Conservation (phyloP, 2,329 filamentous ascomycete species). For the Aquanectria penicillioides region DNA sequence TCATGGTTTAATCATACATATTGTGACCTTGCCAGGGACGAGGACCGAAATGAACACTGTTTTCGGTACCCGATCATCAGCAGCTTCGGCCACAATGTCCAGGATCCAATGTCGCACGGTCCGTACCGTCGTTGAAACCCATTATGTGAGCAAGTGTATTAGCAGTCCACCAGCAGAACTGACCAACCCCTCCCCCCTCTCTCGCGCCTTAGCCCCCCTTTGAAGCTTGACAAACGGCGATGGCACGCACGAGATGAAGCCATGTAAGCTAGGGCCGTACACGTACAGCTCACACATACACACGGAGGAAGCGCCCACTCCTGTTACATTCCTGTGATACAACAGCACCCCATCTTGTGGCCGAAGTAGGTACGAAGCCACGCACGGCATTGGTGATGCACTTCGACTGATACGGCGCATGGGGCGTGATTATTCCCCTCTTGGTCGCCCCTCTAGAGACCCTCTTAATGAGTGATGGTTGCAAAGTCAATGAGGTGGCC, state of each 20-base stretch:
- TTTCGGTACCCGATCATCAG: background rate
- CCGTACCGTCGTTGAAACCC: conserved; percentile 30
- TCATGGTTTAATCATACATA: background rate
- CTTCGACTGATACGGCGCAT: conserved; percentile 8
- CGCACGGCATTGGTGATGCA: conserved; percentile 7
- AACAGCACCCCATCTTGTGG: conserved; percentile 6
- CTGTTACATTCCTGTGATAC: conserved; percentile 17
- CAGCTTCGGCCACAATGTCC: conserved; percentile 22
- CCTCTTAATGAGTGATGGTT: background rate
- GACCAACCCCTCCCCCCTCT: background rate
- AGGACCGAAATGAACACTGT: background rate
- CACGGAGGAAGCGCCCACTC: background rate
- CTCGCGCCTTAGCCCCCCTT: background rate
- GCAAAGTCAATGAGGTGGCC: conserved; percentile 5
- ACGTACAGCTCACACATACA: conserved; percentile 6
- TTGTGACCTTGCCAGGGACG: background rate
- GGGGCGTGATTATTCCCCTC: background rate
- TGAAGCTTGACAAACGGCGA: background rate
- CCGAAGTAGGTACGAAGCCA: conserved; percentile 23
- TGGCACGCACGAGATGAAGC: background rate
- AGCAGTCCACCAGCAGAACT: background rate
- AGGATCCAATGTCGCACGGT: conserved; percentile 34
- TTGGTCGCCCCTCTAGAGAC: conserved; percentile 1
- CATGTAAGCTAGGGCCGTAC: conserved; percentile 1
- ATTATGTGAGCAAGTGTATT: background rate